Percentiles rank a stretch among this genome's conserved stretches.
Evolutionary conservation across 2,329 filamentous ascomycete genomes (phyloP).

Genomic region (Ciborinia camelliae): DNA sequence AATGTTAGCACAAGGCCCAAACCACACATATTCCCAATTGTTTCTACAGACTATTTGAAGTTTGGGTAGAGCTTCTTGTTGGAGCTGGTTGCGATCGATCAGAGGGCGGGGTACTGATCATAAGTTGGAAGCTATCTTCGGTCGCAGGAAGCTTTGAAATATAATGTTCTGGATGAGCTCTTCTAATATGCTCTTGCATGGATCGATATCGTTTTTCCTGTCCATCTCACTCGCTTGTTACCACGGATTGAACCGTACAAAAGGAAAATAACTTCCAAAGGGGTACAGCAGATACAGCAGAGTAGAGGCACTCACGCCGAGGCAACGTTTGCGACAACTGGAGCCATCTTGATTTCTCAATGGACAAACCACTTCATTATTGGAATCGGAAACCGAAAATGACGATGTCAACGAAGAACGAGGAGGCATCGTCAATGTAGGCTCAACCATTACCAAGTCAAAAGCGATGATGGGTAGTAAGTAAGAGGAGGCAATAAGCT

Average conservation of each 20-base stretch:
- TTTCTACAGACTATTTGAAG: slow-evolving; percentile 32
- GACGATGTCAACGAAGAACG: slow-evolving; percentile 82
- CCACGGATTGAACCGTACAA: slow-evolving; percentile 36
- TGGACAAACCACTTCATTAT: slow-evolving; percentile 95
- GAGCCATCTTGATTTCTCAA: slow-evolving; percentile 94
- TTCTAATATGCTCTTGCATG: slow-evolving; percentile 98
- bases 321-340: slow-evolving; percentile 94
- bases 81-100: slow-evolving; percentile 32
- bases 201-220: slow-evolving; percentile 95
- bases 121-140: slow-evolving; percentile 77
- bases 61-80: slow-evolving; percentile 19
- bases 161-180: slow-evolving; percentile 95
- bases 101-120: slow-evolving; percentile 54
- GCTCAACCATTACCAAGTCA: slow-evolving; percentile 51
- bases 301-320: slow-evolving; percentile 73
- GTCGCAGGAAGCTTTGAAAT: slow-evolving; percentile 97
- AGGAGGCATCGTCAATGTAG: slow-evolving; percentile 71
- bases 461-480: not conserved
- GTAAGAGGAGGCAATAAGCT: not conserved
- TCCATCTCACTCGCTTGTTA: slow-evolving; percentile 36
- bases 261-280: slow-evolving; percentile 31
- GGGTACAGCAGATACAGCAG: slow-evolving; percentile 33
- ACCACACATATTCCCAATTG: slow-evolving; percentile 19
- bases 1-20: slow-evolving; percentile 29
- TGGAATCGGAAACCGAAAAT: slow-evolving; percentile 87